phyloP scores from a whole-genome alignment of 441 rosid species.

The Mallotus repandus region DNA sequence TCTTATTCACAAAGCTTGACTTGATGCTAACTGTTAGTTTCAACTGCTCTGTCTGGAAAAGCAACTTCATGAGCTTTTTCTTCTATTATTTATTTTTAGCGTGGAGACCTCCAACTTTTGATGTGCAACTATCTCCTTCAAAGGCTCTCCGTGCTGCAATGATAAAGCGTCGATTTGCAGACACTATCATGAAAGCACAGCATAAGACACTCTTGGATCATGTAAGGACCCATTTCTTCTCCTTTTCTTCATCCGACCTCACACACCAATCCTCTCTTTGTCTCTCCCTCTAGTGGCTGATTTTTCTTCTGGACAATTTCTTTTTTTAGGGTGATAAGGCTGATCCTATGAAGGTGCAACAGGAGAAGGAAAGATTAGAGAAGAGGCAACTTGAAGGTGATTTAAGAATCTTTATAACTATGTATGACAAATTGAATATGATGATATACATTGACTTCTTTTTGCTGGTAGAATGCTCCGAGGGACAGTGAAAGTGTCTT shows the following conservation, averaged over 20 bases:
- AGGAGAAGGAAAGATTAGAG: slow-evolving; percentile 71
- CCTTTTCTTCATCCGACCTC: background rate
- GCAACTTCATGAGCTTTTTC: background rate
- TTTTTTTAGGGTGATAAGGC: slow-evolving; percentile 57
- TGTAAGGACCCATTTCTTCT: slow-evolving; percentile 27
- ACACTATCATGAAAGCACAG: slow-evolving; percentile 66
- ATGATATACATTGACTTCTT: background rate
- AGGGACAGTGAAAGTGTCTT: too few relatives aligned
- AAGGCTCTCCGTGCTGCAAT: slow-evolving; percentile 84
- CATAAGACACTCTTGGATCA: slow-evolving; percentile 60
- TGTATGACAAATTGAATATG: background rate
- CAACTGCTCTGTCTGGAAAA: background rate
- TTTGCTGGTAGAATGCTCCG: too few relatives aligned
- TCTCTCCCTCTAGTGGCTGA: background rate
- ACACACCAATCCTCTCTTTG: background rate
- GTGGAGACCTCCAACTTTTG: slow-evolving; percentile 39
- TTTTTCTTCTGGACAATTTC: background rate
- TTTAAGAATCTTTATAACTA: background rate
- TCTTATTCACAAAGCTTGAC: background rate
- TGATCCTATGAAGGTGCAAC: slow-evolving; percentile 57
- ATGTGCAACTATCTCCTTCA: slow-evolving; percentile 55
- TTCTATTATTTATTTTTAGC: slow-evolving; percentile 35
- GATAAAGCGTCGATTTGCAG: slow-evolving; percentile 76
- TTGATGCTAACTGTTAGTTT: background rate
- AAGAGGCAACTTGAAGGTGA: slow-evolving; percentile 74